Conservation (phyloP, 768 basidiomycete genomes). For the Amanita rimosa region DNA sequence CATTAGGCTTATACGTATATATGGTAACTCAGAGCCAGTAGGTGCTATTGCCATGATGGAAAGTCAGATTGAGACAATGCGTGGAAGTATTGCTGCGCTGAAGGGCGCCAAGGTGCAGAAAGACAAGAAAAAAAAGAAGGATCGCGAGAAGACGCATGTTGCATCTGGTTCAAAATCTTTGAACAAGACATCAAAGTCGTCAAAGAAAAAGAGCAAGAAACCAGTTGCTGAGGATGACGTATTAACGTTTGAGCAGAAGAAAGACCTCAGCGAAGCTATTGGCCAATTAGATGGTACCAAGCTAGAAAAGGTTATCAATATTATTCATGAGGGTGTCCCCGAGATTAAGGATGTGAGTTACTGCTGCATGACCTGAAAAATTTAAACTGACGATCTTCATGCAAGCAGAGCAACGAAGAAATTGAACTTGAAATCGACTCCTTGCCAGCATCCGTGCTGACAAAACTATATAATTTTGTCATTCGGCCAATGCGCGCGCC, state of each 20-base stretch:
- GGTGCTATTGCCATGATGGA: conserved; percentile 72
- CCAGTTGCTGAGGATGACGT: conserved; percentile 66
- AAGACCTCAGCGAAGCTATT: conserved; percentile 94
- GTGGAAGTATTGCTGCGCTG: conserved; percentile 52
- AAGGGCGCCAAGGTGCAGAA: conserved; percentile 44
- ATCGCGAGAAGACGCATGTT: conserved; percentile 37
- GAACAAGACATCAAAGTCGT: conserved; percentile 36
- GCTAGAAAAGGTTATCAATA: conserved; percentile 84
- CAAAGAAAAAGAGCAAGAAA: conserved; percentile 59
- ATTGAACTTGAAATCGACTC: conserved; percentile 97
- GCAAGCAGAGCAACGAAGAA: conserved; percentile 79
- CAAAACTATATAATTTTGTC: conserved; percentile 93
- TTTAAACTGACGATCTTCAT: conserved; percentile 8
- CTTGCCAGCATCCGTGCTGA: conserved; percentile 76
- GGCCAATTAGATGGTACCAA: conserved; percentile 71
- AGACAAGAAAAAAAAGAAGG: conserved; percentile 67
- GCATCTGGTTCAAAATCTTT: conserved; percentile 57
- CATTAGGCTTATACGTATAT: conserved; percentile 5
- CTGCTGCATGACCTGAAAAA: not conserved
- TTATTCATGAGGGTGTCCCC: conserved; percentile 90
- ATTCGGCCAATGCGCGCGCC: conserved; percentile 66
- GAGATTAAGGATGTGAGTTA: conserved; percentile 82
- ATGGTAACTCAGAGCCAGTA: conserved; percentile 15
- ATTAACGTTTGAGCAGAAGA: conserved; percentile 94
- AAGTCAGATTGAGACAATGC: conserved; percentile 70